These are phyloP conservation scores for Grosmannia huntii DNA, from an alignment of 2,329 filamentous ascomycete genomes.

Conservation along the genomic window DNA sequence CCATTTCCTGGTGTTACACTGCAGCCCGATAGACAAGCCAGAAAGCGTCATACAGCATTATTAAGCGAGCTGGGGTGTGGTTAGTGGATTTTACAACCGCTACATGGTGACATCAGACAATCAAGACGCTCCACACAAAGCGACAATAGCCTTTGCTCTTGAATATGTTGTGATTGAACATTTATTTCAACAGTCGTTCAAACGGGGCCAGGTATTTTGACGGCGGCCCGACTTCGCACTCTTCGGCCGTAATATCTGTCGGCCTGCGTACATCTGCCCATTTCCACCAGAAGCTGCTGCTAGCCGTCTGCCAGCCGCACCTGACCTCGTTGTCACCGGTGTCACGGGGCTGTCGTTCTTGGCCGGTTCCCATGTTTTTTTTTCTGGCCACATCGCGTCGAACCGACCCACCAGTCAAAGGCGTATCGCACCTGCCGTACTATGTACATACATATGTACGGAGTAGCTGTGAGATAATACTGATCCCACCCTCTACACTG, in stretches of 20 bases:
- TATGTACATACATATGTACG: too few relatives aligned
- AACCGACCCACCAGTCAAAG: not conserved
- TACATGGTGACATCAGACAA: too few relatives aligned
- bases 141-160: not conserved
- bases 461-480: not conserved
- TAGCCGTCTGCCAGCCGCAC: not conserved
- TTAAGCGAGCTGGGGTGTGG: too few relatives aligned
- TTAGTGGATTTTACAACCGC: too few relatives aligned
- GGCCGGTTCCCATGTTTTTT: not conserved
- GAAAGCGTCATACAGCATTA: too few relatives aligned
- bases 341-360: not conserved
- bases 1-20: not conserved
- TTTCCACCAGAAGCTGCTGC: not conserved
- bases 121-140: not conserved
- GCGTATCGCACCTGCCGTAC: not conserved
- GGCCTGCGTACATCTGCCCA: not conserved
- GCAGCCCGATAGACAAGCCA: not conserved
- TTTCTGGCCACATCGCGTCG: not conserved
- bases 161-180: not conserved
- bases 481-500: not conserved
- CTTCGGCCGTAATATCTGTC: not conserved
- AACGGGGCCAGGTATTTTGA: too few relatives aligned
- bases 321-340: not conserved
- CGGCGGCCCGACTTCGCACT: not conserved
- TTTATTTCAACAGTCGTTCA: too few relatives aligned